These are phyloP conservation scores for Lentinula raphanica DNA, from an alignment of 768 basidiomycete species.

Conservation along the genomic window DNA sequence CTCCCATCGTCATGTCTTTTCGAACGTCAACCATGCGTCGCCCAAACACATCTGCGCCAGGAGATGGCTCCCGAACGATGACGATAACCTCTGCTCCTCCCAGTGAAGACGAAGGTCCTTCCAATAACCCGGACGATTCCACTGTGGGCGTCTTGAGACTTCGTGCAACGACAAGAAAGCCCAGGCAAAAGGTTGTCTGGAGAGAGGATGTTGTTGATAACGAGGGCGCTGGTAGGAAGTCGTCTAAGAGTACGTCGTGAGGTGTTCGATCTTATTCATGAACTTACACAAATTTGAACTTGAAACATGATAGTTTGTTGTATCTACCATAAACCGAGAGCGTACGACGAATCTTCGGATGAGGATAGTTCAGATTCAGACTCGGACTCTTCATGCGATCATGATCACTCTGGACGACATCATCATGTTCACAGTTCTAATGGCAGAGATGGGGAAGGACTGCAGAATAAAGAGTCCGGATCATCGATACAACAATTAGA, in stretches of 20 bases:
- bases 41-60: slow-evolving; percentile 3
- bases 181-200: slow-evolving; percentile 68
- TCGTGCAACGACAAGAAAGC: slow-evolving; percentile 33
- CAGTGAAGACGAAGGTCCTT: slow-evolving; percentile 3
- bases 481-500: slow-evolving; percentile 10
- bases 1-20: neutral
- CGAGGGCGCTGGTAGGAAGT: slow-evolving; percentile 84
- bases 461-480: slow-evolving; percentile 7
- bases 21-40: neutral
- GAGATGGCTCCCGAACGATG: slow-evolving; percentile 4
- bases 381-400: slow-evolving; percentile 26
- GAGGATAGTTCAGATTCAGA: slow-evolving; percentile 51
- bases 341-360: slow-evolving; percentile 79
- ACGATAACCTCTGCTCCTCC: neutral
- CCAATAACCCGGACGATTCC: slow-evolving; percentile 10
- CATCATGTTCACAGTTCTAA: slow-evolving; percentile 15
- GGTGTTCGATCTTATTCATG: too few species aligned
- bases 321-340: slow-evolving; percentile 81
- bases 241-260: slow-evolving; percentile 94
- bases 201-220: slow-evolving; percentile 84
- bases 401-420: slow-evolving; percentile 17
- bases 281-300: too few species aligned
- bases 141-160: slow-evolving; percentile 54
- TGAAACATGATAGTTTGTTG: slow-evolving; percentile 98
- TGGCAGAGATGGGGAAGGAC: slow-evolving; percentile 4